Base-by-base conservation (phyloP, 129 eudicot genomes). In the Mikania micrantha region DNA sequence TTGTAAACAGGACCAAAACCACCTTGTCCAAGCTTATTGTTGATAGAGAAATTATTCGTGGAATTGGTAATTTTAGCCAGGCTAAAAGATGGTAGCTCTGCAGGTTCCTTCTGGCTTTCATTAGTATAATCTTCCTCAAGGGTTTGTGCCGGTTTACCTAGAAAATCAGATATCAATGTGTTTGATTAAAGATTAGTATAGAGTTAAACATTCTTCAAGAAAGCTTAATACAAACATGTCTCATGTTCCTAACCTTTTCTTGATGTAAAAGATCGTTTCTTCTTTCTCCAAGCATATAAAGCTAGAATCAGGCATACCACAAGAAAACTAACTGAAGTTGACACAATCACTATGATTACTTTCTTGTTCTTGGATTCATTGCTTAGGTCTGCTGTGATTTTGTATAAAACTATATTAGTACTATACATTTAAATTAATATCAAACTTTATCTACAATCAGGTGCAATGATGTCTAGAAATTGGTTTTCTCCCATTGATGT, bases 1-100 rank as follows among this genome's bases (percentile, higher is more conserved):
- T 44, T 66, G 74, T 69, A 69, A 54, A 69, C 74, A 1, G 74
- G 63, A 31, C 74, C 64, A 2, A 69, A 69, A 6, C 74, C 52
- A 21, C 74, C 74, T 54, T 49, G 31, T 34, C 74, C 74, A 2
- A 69, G 32, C 45, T 69, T 69, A 35, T 69, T 69, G 17, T 52
- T 38, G 64, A 15, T 21, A 0, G 21, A 19, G 49, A 69, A 69
- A n/a, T 52, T 69, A 69, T 35, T 25, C 1, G 74, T 69, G 13
- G 64, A 39, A 12, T 12, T 12, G 20, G 50, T 21, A 2, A 69
- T 32, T 49, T 34, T 11, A 9, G 54, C 34, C 38, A 67, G 42
- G 64, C 36, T 54, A 25, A 69, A 69, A 24, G 27, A 34, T 11
- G 56, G 62, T 34, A 76, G 19, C 58, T 66, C 58, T 28, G 38